Base-by-base conservation (phyloP, 1,139 yeast species). In the Protomyces inundatus region DNA sequence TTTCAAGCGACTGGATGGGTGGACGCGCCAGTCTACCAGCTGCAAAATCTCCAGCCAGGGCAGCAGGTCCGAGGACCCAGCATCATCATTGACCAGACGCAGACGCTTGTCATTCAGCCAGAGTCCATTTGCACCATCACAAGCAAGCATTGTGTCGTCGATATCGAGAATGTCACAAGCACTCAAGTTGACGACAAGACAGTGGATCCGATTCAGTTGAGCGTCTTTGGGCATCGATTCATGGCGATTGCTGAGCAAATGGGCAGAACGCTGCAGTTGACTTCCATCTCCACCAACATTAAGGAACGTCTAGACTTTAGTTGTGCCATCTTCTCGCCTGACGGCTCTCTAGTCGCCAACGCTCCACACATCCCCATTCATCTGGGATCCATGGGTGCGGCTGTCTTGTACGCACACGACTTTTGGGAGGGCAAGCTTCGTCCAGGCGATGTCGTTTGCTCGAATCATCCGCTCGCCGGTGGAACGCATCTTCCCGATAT, bases 311-410 rank as follows among this genome's bases (percentile, higher is more conserved):
- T 87, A 65, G 93, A 86, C 72, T 86, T 85, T 70, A 85, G 90
- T 6, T 86, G 91, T 77, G 93, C 93, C 1, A 73, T 86, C 39
- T 86, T 86, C 72, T 90, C 85, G 70, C 75, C 79, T 0, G 80
- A 82, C 58, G 91, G 91, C 37, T 86, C 84, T 66, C 77, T 87
- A 67, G 87, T 86, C 42, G 90, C 90, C 2, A 86, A 86, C 74
- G 90, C 90, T 0, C 90, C 90, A 0, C 90, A 87, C 74, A 85
- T 87, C 58, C 93, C 93, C 0, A 88, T 86, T 55, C 91, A 87
- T 72, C 76, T 87, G 67, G 91, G 91, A 1, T 87, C 91, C 1
- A 86, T 87, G 90, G 84, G 88, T 1, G 84, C 85, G 63, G 87
- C 88, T 14, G 86, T 85, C 12, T 79, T 81, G 65, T 83, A 83